phyloP scores from a whole-genome alignment of 106 monocot species.

The Dactylorhiza incarnata region DNA sequence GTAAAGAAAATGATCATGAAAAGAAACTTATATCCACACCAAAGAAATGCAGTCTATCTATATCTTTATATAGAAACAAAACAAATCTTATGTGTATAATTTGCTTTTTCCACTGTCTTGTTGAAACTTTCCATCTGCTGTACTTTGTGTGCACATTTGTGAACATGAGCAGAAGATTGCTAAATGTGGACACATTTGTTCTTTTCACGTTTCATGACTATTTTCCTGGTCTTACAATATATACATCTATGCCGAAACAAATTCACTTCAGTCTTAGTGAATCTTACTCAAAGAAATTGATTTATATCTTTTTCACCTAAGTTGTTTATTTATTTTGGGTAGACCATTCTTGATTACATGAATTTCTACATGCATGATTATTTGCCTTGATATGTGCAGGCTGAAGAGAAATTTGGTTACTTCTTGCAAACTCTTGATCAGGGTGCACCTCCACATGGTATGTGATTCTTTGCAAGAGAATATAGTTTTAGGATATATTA shows the following conservation, averaged over 20 bases:
- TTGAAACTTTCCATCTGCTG: neutral
- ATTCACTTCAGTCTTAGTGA: neutral
- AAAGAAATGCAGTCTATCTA: neutral
- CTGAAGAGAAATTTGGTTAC: conserved; percentile 97
- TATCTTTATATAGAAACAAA: neutral
- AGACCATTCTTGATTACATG: neutral
- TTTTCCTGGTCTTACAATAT: neutral
- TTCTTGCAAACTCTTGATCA: conserved; percentile 88
- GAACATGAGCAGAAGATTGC: neutral
- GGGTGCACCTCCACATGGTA: conserved; percentile 99
- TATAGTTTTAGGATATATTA: neutral
- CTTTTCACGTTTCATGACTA: neutral
- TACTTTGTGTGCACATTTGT: neutral
- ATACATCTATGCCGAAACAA: neutral
- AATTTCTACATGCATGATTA: no score
- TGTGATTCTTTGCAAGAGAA: conserved; percentile 1
- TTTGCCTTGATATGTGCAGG: conserved; percentile 59
- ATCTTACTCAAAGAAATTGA: neutral
- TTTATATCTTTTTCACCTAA: neutral
- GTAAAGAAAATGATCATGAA: neutral
- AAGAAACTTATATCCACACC: neutral
- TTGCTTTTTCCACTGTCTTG: neutral
- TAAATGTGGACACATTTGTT: neutral
- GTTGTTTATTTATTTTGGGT: neutral
- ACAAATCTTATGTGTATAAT: neutral